Evolutionary conservation across 2,329 filamentous ascomycete species (phyloP), one percentile per base, ranked within the genome.

Genomic region (Parafenestella ontariensis): DNA sequence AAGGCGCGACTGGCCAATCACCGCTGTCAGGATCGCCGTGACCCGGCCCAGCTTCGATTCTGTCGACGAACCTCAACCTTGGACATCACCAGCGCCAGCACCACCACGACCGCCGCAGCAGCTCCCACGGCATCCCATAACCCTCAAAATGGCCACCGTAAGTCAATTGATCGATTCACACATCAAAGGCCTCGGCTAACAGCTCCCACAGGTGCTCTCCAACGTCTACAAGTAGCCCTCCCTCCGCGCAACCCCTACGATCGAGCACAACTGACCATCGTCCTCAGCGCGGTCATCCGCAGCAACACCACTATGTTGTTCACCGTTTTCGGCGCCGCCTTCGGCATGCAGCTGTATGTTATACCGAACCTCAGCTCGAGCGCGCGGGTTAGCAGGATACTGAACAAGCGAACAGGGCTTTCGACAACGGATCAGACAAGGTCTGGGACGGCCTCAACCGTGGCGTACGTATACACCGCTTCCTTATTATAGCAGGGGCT

Each of bases 381-480:
- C 15, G 26, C 26, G 48, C 42, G 47, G 53, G 51, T 47, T 33
- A 29, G 18, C 46, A 46, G 54, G 50, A 52, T 57, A 55, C 69
- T 73, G 59, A 74, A 49, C 41, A 46, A 29, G 55, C 36, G 9
- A 49, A 72, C 72, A 98, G 95, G 77, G 86, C 84, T 71, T 98
- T 91, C 79, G 92, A 98, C 81, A 85, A 85, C 54, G 79, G 81
- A 71, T 90, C 94, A 79, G 90, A 96, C 81, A 89, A 83, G 77
- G 73, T 97, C 77, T 99, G 95, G 95, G 92, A 99, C 78, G 84
- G 79, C 76, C 79, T 93, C 77, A 99, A 99, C 87, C 86, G 85
- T 73, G 95, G 95, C 72, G 94, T 97, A 71, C 28, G 71, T 73
- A 54, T 5, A 11, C 17, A 1, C 10, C 17, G n/a, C 24, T 21